These are phyloP conservation scores for Venturia carpophila DNA, from an alignment of 2,329 filamentous ascomycete genomes.

Conservation along the genomic window DNA sequence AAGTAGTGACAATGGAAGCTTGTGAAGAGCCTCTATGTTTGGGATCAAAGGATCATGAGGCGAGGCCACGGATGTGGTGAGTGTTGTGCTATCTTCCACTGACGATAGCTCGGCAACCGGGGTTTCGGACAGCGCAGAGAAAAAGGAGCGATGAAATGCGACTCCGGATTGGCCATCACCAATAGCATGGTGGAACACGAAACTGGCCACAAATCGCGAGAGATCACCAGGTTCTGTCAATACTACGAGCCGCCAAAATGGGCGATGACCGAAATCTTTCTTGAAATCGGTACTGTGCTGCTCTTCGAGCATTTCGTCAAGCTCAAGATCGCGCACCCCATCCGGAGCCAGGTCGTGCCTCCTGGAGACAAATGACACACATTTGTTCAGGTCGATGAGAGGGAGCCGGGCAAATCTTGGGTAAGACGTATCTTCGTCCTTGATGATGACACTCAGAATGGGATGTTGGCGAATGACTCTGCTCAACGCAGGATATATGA, in stretches of 20 bases:
- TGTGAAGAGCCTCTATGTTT: background rate
- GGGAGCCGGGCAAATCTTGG: slow-evolving; percentile 40
- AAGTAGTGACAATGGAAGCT: background rate
- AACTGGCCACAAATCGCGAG: slow-evolving; percentile 36
- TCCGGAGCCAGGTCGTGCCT: background rate
- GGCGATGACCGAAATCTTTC: slow-evolving; percentile 27
- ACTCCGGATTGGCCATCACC: slow-evolving; percentile 41
- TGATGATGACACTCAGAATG: slow-evolving; percentile 36
- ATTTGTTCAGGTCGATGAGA: slow-evolving; percentile 34
- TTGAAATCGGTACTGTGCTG: slow-evolving; percentile 33
- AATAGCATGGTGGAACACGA: slow-evolving; percentile 43
- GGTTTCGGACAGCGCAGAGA: slow-evolving; percentile 28
- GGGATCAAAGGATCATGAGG: background rate
- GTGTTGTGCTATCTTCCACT: slow-evolving; percentile 22
- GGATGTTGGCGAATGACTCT: slow-evolving; percentile 35
- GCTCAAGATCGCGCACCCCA: slow-evolving; percentile 31
- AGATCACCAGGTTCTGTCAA: slow-evolving; percentile 22
- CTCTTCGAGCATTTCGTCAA: slow-evolving; percentile 34
- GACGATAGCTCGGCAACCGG: slow-evolving; percentile 8
- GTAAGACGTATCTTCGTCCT: slow-evolving; percentile 34
- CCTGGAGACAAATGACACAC: slow-evolving; percentile 24
- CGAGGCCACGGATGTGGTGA: slow-evolving; percentile 23
- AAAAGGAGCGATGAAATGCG: slow-evolving; percentile 39
- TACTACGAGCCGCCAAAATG: slow-evolving; percentile 41
- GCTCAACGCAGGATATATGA: slow-evolving; percentile 32